phyloP scores from a whole-genome alignment of 106 monocot genomes.

The Triglochin maritima region DNA sequence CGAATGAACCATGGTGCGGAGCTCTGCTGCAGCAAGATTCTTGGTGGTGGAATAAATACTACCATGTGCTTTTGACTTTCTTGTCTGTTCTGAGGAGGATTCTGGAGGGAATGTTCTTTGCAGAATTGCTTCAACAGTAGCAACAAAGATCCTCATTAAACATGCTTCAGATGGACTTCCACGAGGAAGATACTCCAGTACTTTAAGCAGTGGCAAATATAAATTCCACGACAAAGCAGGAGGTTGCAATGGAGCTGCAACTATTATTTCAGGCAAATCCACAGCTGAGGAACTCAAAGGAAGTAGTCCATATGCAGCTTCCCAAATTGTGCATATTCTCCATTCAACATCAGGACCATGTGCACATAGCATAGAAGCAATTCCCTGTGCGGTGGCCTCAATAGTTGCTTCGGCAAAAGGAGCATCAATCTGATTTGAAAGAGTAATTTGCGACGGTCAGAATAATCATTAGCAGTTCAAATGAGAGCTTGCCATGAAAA shows the following conservation, averaged over 20 bases:
- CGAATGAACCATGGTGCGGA: slow-evolving; percentile 91
- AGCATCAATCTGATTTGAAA: slow-evolving; percentile 39
- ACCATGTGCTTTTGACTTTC: slow-evolving; percentile 34
- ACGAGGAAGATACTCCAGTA: slow-evolving; percentile 84
- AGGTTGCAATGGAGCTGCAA: slow-evolving; percentile 83
- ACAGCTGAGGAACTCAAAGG: slow-evolving; percentile 87
- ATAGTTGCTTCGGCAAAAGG: slow-evolving; percentile 68
- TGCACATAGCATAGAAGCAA: slow-evolving; percentile 91
- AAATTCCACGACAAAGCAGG: slow-evolving; percentile 90
- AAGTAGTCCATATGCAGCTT: slow-evolving; percentile 96
- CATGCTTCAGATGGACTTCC: slow-evolving; percentile 98
- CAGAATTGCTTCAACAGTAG: slow-evolving; percentile 87
- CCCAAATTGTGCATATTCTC: slow-evolving; percentile 98
- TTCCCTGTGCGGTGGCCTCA: slow-evolving; percentile 97
- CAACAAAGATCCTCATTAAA: slow-evolving; percentile 95
- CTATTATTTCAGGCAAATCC: slow-evolving; percentile 93
- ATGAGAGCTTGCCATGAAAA: background rate
- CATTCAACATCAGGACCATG: slow-evolving; percentile 98
- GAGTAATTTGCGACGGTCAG: no score
- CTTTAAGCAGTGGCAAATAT: slow-evolving; percentile 81
- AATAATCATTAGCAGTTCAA: background rate
- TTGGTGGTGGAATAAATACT: slow-evolving; percentile 51
- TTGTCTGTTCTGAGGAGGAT: slow-evolving; percentile 33
- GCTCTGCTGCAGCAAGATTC: slow-evolving; percentile 85
- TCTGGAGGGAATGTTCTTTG: slow-evolving; percentile 77